Evolutionary conservation across 345 rosid species (phyloP).

Genomic region (Rhodamnia rubescens): DNA sequence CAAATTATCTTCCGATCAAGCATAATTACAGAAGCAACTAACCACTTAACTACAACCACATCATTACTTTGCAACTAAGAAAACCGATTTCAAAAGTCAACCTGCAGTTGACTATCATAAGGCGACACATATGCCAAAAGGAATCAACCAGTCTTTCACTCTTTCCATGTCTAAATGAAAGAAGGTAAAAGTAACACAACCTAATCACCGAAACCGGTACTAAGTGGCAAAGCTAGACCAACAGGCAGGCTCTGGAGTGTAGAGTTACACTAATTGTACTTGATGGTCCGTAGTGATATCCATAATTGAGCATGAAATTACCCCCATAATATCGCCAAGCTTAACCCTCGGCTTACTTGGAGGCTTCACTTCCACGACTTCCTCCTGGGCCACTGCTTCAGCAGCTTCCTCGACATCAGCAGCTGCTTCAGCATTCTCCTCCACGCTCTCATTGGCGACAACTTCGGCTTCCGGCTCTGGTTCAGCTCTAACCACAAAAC

Average conservation of each 20-base stretch:
- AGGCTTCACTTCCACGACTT: slow-evolving; percentile 25
- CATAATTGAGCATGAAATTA: slow-evolving; percentile 5
- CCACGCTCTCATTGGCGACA: slow-evolving; percentile 3
- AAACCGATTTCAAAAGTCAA: not conserved
- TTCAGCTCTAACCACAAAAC: slow-evolving; percentile 48
- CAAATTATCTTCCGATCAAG: not conserved
- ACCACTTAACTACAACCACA: not conserved
- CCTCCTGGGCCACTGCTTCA: slow-evolving; percentile 16
- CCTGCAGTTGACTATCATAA: not conserved
- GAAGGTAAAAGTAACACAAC: not conserved
- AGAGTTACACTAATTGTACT: not conserved
- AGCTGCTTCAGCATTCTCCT: slow-evolving; percentile 9
- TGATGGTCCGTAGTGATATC: rapidly evolving
- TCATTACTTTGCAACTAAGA: not conserved
- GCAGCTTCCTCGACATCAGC: slow-evolving; percentile 9
- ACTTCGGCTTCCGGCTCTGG: slow-evolving; percentile 20
- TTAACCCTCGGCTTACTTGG: slow-evolving; percentile 40
- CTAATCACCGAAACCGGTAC: not conserved
- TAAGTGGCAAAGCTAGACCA: not conserved
- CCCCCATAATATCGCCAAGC: slow-evolving; percentile 77
- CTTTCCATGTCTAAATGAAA: not conserved
- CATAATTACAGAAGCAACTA: not conserved
- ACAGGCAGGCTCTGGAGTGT: not conserved
- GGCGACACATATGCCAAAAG: not conserved
- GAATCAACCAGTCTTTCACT: not conserved